These are phyloP conservation scores for Biancaea sappan DNA, from an alignment of 306 rosid species.

Conservation along the genomic window DNA sequence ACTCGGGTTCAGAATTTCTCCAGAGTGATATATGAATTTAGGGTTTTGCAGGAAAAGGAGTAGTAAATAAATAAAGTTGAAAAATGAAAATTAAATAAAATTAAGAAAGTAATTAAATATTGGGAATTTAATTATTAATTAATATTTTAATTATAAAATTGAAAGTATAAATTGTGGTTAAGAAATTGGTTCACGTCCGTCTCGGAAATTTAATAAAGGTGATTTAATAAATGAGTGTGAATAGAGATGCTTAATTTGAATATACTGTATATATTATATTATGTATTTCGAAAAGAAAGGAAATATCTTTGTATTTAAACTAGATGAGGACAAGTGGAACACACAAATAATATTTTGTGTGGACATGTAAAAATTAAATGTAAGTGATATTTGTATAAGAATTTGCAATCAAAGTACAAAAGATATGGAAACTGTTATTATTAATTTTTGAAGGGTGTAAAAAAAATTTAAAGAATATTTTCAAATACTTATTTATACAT, in stretches of 20 bases:
- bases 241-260: slow-evolving; percentile 68
- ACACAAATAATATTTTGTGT: too few relatives aligned
- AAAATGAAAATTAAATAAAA: slow-evolving; percentile 55
- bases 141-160: slow-evolving; percentile 69
- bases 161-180: slow-evolving; percentile 89
- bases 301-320: slow-evolving; percentile 44
- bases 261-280: slow-evolving; percentile 33
- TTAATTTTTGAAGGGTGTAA: too few relatives aligned
- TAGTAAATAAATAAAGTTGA: slow-evolving; percentile 88
- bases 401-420: too few relatives aligned
- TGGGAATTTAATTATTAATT: slow-evolving; percentile 63
- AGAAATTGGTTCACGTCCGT: slow-evolving; percentile 99
- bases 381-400: too few relatives aligned
- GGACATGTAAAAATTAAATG: too few relatives aligned
- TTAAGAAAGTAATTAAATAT: slow-evolving; percentile 67
- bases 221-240: slow-evolving; percentile 65
- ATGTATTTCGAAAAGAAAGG: slow-evolving; percentile 52
- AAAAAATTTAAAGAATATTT: too few relatives aligned
- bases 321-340: too few relatives aligned
- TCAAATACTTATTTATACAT: too few relatives aligned
- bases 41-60: slow-evolving; percentile 85
- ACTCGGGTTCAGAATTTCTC: slow-evolving; percentile 48
- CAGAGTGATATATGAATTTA: slow-evolving; percentile 58
- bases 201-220: slow-evolving; percentile 91
- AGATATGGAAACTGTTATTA: too few relatives aligned